These are phyloP conservation scores for Ammopiptanthus mongolicus DNA, from an alignment of 306 rosid species.

Conservation along the genomic window DNA sequence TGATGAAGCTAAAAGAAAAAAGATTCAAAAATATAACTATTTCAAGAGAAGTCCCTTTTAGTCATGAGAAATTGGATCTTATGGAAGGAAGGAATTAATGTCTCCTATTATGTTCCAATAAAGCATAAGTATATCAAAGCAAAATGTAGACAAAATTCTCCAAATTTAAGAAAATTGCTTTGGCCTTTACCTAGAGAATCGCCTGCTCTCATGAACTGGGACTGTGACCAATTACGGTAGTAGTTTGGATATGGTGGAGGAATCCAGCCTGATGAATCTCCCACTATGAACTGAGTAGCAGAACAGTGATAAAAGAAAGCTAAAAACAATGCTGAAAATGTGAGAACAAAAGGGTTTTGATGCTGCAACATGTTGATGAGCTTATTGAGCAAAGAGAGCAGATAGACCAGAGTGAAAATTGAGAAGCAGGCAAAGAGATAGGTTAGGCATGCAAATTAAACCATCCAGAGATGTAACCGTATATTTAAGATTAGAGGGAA, in stretches of 20 bases:
- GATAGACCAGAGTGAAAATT: background rate
- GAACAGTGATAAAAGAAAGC: constrained; percentile 22
- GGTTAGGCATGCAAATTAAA: background rate
- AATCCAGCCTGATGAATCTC: constrained; percentile 38
- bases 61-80: background rate
- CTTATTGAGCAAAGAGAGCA: background rate
- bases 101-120: background rate
- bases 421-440: background rate
- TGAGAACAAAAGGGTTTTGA: constrained; percentile 13
- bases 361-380: constrained; percentile 30
- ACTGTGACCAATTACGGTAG: constrained; percentile 31
- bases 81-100: background rate
- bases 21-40: background rate
- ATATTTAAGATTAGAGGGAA: background rate
- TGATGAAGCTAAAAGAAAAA: background rate
- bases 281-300: constrained; percentile 26
- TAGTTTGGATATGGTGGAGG: constrained; percentile 38
- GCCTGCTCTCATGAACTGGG: constrained; percentile 22
- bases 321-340: constrained; percentile 23
- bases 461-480: constrained; percentile 3
- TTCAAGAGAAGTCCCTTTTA: background rate
- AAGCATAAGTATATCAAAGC: constrained; percentile 15
- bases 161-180: background rate
- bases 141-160: background rate
- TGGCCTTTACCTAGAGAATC: constrained; percentile 32